Base-by-base conservation (phyloP, 768 basidiomycete species). In the Russula earlei region DNA sequence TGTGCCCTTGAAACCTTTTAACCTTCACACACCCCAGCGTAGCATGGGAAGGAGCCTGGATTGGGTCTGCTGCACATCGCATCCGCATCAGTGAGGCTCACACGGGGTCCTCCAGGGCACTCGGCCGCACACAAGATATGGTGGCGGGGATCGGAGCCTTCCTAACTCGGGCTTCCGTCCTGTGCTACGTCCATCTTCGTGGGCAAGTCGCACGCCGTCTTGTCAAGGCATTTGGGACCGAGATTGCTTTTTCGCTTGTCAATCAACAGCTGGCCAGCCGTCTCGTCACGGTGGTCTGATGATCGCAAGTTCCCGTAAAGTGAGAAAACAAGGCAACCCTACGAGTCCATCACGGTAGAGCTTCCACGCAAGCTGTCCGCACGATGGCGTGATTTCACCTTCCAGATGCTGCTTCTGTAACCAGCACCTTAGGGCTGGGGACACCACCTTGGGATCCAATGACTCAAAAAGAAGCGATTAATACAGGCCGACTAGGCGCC, bases 21-120 rank as follows among this genome's bases (percentile, higher is more conserved):
- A 36, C 47, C 36, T 49, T 56, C 36, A 40, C 49, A 45, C 45
- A 34, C 20, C 45, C 46, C 50, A 29, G 41, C 40, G 10, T 37
- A 12, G 38, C 49, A 48, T 49, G 52, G 56, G 46, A 53, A 58
- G 56, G 56, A 57, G 50, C 50, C 45, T 42, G 46, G 37, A 40
- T 31, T 40, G 43, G 22, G 34, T 36, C 34, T 36, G 31, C 7
- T 7, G 15, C 15, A 36, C 12, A 31, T 46, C 31, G 41, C 5
- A 33, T 19, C 44, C 50, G 17, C 45, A 53, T 46, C 43, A 15
- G 38, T 52, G 5, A 43, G 41, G n/a, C n/a, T 52, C 51, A 40
- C 46, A 44, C 33, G 49, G 34, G 47, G 24, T 49, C 54, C 20
- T 24, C 19, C 31, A 55, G 34, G 42, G 15, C 9, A 22, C 36